Percentiles rank a stretch among this genome's conserved stretches.
These are phyloP conservation scores for Xylaria acuta DNA, from an alignment of 495 filamentous ascomycete species.

Conservation along the genomic window DNA sequence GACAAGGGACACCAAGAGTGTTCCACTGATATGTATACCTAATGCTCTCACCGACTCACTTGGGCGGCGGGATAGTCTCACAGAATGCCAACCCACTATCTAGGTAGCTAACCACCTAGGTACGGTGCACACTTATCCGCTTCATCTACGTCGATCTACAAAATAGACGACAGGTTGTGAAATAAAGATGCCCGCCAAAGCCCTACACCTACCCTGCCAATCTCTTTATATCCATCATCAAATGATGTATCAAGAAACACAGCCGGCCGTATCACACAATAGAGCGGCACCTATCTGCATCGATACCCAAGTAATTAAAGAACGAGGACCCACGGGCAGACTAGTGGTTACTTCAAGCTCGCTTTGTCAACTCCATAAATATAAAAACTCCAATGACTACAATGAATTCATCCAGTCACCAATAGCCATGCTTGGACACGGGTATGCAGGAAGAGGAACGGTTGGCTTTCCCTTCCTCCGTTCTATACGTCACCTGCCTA, in stretches of 20 bases:
- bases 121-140: background rate
- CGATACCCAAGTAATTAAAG: background rate
- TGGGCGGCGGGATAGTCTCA: too few species aligned
- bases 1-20: background rate
- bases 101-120: background rate
- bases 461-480: background rate
- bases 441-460: background rate
- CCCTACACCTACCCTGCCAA: background rate
- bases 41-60: background rate
- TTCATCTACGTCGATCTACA: background rate
- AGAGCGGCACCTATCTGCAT: slow-evolving; percentile 6
- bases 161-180: background rate
- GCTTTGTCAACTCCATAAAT: background rate
- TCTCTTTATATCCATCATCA: background rate
- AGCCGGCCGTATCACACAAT: background rate
- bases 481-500: background rate
- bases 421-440: background rate
- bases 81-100: too few species aligned
- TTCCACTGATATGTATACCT: background rate
- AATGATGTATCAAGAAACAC: background rate
- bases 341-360: background rate
- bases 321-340: background rate
- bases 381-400: background rate
- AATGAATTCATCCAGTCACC: background rate
- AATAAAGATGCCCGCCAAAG: background rate